Evolutionary conservation across 352 stramenopile species (phyloP), one percentile per base, ranked within the genome.

Genomic region (Pythium rishiriense): DNA sequence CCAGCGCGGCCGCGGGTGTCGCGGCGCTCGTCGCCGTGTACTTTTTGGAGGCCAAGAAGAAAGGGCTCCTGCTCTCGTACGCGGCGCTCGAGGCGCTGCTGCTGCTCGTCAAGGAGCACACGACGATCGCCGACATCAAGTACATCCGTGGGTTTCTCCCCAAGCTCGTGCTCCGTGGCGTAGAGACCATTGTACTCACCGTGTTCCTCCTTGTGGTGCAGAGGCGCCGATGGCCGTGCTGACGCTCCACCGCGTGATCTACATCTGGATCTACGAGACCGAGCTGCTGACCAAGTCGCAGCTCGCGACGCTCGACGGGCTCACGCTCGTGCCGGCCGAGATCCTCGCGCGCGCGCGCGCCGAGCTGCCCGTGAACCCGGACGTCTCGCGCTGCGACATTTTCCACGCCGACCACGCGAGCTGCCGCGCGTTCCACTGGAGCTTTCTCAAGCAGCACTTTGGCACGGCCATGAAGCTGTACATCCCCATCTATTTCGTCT

Each of bases 401-500:
- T 89, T 70, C 24, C 64, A 70, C 22, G 7, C 25, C 5, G 72
- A 68, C 21, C 56, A 69, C 28, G 71, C 19, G 37, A 43, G 58
- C 10, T 91, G 83, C 56, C 5, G 56, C 21, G 45, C 78, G 29
- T 91, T 90, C 65, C 80, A 90, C 62, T 14, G 25, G 1, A 41
- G 64, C 22, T 85, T 78, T 45, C 76, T 88, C 22, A 24, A 53
- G n/a, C 61, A 68, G 14, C 71, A 78, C 41, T 79, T 89, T 56
- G 69, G 50, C 37, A 74, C 75, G 9, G 70, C 83, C 4, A 73
- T 81, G 51, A 76, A 77, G 51, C 62, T 91, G n/a, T 88, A 88
- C 62, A 70, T 90, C 19, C 81, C 83, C 25, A 89, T 91, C 72
- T 91, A 91, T 73, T 64, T 81, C 15, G 42, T 83, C 58, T 88